These are phyloP conservation scores for Glarea lozoyensis DNA, from an alignment of 495 filamentous ascomycete genomes.

Conservation along the genomic window DNA sequence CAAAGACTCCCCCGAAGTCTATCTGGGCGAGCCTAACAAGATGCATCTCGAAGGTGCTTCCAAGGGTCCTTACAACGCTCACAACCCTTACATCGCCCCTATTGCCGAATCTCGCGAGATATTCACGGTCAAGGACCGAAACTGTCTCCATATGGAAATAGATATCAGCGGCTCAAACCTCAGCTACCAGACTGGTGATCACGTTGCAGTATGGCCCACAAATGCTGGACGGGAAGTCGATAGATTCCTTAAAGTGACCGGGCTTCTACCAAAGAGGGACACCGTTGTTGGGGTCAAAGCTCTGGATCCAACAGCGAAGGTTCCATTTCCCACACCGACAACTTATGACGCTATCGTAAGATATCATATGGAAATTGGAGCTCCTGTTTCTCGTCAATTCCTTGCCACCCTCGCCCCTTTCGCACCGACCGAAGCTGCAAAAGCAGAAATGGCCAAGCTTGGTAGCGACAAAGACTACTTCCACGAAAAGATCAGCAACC, in stretches of 20 bases:
- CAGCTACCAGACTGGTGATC: slow-evolving; percentile 91
- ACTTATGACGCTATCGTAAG: slow-evolving; percentile 91
- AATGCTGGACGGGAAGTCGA: slow-evolving; percentile 92
- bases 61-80: slow-evolving; percentile 89
- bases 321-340: slow-evolving; percentile 94
- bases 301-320: slow-evolving; percentile 90
- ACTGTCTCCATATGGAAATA: slow-evolving; percentile 96
- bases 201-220: slow-evolving; percentile 95
- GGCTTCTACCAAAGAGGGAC: slow-evolving; percentile 66
- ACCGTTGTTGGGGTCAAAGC: slow-evolving; percentile 84
- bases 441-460: slow-evolving; percentile 78
- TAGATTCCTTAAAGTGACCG: slow-evolving; percentile 74
- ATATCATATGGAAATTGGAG: slow-evolving; percentile 96
- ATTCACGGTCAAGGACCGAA: slow-evolving; percentile 85
- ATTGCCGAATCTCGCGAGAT: slow-evolving; percentile 84
- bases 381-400: slow-evolving; percentile 93
- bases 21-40: slow-evolving; percentile 93
- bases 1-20: slow-evolving; percentile 76
- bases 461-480: slow-evolving; percentile 96
- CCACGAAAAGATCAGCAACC: slow-evolving; percentile 71
- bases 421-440: slow-evolving; percentile 73
- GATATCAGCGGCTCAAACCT: slow-evolving; percentile 80
- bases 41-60: slow-evolving; percentile 79
- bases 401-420: slow-evolving; percentile 81
- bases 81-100: slow-evolving; percentile 95